Evolutionary conservation across 257 asterid species (phyloP).

Genomic region (Forsythia viridissima): DNA sequence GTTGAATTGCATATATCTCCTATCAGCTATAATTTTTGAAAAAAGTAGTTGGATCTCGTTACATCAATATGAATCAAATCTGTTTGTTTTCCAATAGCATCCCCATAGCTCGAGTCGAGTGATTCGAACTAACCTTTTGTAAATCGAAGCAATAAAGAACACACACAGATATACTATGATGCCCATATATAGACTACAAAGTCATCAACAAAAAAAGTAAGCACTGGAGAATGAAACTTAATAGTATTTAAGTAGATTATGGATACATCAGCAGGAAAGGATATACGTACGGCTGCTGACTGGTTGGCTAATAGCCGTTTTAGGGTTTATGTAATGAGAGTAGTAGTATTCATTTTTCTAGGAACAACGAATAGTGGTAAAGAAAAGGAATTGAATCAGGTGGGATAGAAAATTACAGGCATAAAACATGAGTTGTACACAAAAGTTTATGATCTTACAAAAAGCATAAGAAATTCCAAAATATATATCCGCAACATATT

Average conservation of each 20-base stretch:
- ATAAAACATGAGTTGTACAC: background rate
- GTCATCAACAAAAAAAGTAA: too few species aligned
- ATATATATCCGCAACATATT: background rate
- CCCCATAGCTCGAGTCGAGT: too few species aligned
- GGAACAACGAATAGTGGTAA: background rate
- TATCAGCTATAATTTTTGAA: too few species aligned
- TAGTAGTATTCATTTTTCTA: background rate
- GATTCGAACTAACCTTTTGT: too few species aligned
- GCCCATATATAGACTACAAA: background rate
- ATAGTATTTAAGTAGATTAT: too few species aligned
- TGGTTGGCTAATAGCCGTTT: background rate
- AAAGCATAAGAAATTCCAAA: constrained; percentile 15
- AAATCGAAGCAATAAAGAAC: background rate
- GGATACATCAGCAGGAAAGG: background rate
- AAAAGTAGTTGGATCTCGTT: too few species aligned
- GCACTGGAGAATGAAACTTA: background rate
- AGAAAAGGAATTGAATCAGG: background rate
- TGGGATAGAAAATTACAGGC: background rate
- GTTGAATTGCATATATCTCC: too few species aligned
- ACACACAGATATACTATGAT: background rate
- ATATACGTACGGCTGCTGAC: background rate
- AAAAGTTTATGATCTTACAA: constrained; percentile 15
- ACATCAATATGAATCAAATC: too few species aligned
- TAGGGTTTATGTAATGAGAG: background rate
- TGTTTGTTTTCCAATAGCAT: too few species aligned